Evolutionary conservation across 176 grass and related monocot species (phyloP), one percentile per base, ranked within the genome.

Genomic region (maize (Zea mays)): DNA sequence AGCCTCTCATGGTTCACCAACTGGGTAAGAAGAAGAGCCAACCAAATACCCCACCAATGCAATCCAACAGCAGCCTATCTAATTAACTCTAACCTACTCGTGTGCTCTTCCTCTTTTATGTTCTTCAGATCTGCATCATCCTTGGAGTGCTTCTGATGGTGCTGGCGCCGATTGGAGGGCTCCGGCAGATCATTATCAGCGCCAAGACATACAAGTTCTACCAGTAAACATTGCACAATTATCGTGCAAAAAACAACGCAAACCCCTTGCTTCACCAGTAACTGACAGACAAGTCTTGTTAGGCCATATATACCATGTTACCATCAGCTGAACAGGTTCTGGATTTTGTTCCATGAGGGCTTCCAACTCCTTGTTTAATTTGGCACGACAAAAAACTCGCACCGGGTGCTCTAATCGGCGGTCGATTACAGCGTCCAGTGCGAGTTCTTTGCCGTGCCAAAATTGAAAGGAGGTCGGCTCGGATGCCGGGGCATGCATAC

Each of bases 1-100:
- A 92, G 94, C 52, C 82, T 94, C 21, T 94, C 94, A 62, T 97
- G 94, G 94, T 73, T 84, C 82, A 40, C 74, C 6, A 97, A 97
- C 76, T 97, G 91, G 94, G 94, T 97, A 87, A 72, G 61, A 64
- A 27, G 27, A 27, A 27, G 27, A 27, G 27, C 27, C 27, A 27
- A 27, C 27, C 27, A 27, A 27, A 27, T 27, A 27, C 27, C 27
- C 27, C 27, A 0, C 27, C 27, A 27, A 27, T n/a, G n/a, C n/a
- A 27, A 27, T 27, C 27, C 27, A 27, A 27, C 27, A 27, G 27
- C 27, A 27, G 27, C 27, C 27, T 27, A 27, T 27, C 27, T 27
- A 27, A 27, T 27, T 27, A 27, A 27, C 27, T 27, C 27, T 27
- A 27, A 27, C 27, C 27, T 27, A 27, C 27, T 27, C 27, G 27